These are phyloP conservation scores for Daldinia concentrica DNA, from an alignment of 495 filamentous ascomycete species.

Conservation along the genomic window DNA sequence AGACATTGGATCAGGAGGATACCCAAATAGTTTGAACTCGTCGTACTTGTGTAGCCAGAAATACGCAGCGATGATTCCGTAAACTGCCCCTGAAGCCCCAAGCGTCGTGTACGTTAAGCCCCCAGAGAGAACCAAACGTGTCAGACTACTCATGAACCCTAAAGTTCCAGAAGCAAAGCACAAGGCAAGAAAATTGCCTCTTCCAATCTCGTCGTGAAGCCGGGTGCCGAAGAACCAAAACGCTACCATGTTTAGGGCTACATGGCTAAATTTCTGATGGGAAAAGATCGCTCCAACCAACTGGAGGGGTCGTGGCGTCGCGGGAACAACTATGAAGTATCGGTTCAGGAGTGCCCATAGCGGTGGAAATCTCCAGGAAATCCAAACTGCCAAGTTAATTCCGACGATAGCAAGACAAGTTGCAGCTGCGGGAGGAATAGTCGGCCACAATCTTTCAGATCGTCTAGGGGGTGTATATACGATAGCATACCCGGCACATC, in stretches of 20 bases:
- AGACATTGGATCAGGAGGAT: slow-evolving; percentile 60
- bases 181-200: slow-evolving; percentile 82
- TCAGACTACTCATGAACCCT: slow-evolving; percentile 71
- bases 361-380: slow-evolving; percentile 73
- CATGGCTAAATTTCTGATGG: slow-evolving; percentile 74
- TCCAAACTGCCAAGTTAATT: slow-evolving; percentile 68
- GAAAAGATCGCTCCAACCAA: slow-evolving; percentile 80
- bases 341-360: slow-evolving; percentile 78
- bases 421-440: slow-evolving; percentile 79
- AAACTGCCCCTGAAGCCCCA: slow-evolving; percentile 79
- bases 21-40: slow-evolving; percentile 60
- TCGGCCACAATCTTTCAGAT: slow-evolving; percentile 71
- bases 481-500: slow-evolving; percentile 63
- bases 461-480: slow-evolving; percentile 70
- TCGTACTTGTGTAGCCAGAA: slow-evolving; percentile 70
- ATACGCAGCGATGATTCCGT: slow-evolving; percentile 72
- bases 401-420: slow-evolving; percentile 75
- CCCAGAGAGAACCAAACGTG: slow-evolving; percentile 62
- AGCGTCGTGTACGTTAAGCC: slow-evolving; percentile 55
- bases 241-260: slow-evolving; percentile 73
- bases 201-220: slow-evolving; percentile 86
- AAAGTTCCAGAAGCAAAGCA: slow-evolving; percentile 75
- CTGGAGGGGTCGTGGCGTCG: slow-evolving; percentile 69
- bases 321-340: slow-evolving; percentile 78
- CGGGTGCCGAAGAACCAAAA: slow-evolving; percentile 61